Evolutionary conservation across 768 basidiomycete genomes (phyloP), one percentile per base, ranked within the genome.

Genomic region (Panus rudis): DNA sequence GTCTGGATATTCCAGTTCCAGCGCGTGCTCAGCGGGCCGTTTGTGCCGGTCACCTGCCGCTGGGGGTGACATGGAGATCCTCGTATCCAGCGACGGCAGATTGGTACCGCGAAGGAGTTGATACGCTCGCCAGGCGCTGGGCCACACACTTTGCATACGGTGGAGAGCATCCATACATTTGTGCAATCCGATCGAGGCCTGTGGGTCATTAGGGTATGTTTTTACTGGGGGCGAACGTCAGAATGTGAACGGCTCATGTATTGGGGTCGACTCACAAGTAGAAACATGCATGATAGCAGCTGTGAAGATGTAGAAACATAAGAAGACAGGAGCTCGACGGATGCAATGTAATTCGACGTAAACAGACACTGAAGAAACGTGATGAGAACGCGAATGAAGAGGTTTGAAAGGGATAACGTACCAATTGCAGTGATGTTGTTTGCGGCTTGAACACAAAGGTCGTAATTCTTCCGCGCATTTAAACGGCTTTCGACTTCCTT

Each of bases 231-330:
- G 26, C 48, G 25, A 43, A 37, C 25, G 32, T 39, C 16, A 26
- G 43, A n/a, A 23, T 46, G 45, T 43, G 19, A 3, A 28, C 16
- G 4, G 13, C 8, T 22, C 25, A 30, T 6, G 44, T 10, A 12
- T 34, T 27, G 40, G 17, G 20, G 25, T 20, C 39, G 38, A 73
- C 85, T 51, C 54, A 90, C 86, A 61, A 30, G 68, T 79, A 2
- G 78, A 78, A 35, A 85, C 75, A 52, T 89, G 87, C 82, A 84
- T 86, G 41, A 89, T 77, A 44, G 77, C 76, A 13, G 85, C 84
- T 3, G 81, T 81, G 64, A 90, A 90, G 13, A 86, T 68, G 53
- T 87, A 88, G 55, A 87, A 90, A 53, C 75, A 81, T 22, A 86
- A 63, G 56, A 86, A 89, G 4, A 80, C 81, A 1, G 86, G 65